Evolutionary conservation across 2,329 filamentous ascomycete genomes (phyloP), one percentile per base, ranked within the genome.

Genomic region (Ceratocystis destructans): DNA sequence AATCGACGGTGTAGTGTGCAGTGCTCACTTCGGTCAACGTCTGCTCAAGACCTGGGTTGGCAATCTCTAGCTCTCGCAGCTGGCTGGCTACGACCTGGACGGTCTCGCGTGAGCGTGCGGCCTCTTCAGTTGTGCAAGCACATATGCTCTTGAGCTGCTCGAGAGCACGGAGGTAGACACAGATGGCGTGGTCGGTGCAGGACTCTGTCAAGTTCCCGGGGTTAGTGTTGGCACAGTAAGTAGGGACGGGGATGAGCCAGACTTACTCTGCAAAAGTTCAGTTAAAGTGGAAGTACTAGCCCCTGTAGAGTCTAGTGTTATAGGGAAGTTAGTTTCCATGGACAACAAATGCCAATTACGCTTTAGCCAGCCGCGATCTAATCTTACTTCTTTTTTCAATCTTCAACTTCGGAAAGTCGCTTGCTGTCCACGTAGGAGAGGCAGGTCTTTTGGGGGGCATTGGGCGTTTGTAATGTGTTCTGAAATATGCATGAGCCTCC

Each of bases 151-250:
- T 66, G n/a, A 69, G 64, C 7, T 66, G 66, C 37, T 67, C 31
- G n/a, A 75, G 76, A 66, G 78, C 79, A 31, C 72, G 69, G 31
- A 77, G 71, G 70, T 78, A 81, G 15, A 77, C 69, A 45, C 76
- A 67, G 69, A 65, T 61, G 25, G 66, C 66, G 31, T 67, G 66
- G 17, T 67, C 66, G 25, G 62, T 65, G 37, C 66, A 67, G 10
- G 66, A 61, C 22, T 25, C 66, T 67, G 53, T 12, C 50, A 44
- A n/a, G 15, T 22, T 6, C 3, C 50, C 5, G 17, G 25, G 3
- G 33, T 67, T 67, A 67, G 66, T 33, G 12, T 8, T 8, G 53
- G 22, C 12, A 57, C 20, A 15, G 48, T 7, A 55, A 22, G n/a
- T 6, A 57, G 53, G 7, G 7, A 31, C 25, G 5, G 22, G 10